Conservation (phyloP, 139 green algal genomes). For the Tetraselmis chui region DNA sequence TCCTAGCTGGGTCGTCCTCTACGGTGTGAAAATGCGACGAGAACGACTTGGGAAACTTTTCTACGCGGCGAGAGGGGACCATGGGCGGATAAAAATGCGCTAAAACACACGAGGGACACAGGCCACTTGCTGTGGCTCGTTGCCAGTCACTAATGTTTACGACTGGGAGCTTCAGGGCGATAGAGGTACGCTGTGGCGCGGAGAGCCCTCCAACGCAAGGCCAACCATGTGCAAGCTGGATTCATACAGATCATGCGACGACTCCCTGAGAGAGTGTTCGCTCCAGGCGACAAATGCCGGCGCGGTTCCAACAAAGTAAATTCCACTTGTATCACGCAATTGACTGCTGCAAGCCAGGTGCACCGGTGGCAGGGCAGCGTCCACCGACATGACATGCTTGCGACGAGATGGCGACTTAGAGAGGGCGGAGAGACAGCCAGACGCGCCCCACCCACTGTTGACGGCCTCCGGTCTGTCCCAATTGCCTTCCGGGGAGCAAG, state of each 20-base stretch:
- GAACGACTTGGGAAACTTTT: no score
- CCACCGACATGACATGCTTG: background rate
- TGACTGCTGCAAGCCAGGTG: background rate
- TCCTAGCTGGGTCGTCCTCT: no score
- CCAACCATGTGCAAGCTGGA: background rate
- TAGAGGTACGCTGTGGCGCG: background rate
- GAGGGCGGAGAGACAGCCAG: background rate
- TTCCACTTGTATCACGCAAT: background rate
- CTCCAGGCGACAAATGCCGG: background rate
- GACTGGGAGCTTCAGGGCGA: no score
- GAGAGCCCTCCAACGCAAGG: background rate
- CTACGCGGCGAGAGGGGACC: no score
- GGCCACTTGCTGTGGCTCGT: no score
- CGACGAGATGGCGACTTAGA: background rate
- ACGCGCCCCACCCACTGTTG: background rate
- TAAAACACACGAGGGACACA: no score
- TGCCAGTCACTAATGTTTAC: no score
- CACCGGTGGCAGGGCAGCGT: background rate
- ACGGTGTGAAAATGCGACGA: no score
- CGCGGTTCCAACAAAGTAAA: background rate
- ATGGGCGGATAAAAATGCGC: no score
- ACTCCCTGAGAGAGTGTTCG: background rate
- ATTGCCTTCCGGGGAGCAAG: background rate
- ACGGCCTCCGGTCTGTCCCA: background rate
- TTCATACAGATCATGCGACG: background rate